Conservation (phyloP, 208 protist species). For the Angomonas ambiguus region DNA sequence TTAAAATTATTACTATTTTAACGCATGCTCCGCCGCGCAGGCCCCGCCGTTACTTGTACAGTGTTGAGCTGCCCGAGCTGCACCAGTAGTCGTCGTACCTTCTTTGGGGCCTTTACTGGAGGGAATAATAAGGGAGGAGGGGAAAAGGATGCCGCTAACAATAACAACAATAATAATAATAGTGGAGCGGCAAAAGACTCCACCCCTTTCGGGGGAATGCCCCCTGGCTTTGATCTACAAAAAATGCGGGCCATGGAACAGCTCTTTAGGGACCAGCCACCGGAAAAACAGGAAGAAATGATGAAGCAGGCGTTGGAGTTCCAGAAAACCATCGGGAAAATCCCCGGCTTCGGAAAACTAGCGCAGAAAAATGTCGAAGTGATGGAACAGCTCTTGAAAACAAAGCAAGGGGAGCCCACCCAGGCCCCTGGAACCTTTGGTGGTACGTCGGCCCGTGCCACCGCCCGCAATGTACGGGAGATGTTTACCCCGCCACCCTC, state of each 20-base stretch:
- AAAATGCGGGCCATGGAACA: constrained; percentile 72
- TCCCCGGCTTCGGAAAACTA: constrained; percentile 65
- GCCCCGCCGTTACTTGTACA: no score
- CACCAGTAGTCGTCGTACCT: no score
- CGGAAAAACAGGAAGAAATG: constrained; percentile 79
- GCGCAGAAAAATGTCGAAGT: constrained; percentile 59
- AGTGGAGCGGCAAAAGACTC: not conserved
- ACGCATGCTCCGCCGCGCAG: no score
- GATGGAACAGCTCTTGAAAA: constrained; percentile 72
- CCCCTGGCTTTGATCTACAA: constrained; percentile 49
- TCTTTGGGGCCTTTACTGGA: constrained; percentile 3
- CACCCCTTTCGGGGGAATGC: constrained; percentile 23
- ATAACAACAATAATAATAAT: not conserved
- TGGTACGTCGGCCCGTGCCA: constrained; percentile 1
- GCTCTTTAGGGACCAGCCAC: constrained; percentile 61
- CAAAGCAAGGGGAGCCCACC: constrained; percentile 37
- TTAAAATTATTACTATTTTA: no score
- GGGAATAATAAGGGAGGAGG: constrained; percentile 6
- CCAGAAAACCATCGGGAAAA: constrained; percentile 75
- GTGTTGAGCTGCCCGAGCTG: no score
- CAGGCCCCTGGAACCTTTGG: constrained; percentile 3
- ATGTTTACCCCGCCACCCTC: constrained; percentile 7
- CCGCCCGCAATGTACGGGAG: not conserved
- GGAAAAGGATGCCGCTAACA: not conserved
- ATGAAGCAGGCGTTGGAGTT: constrained; percentile 80